Evolutionary conservation across 2,329 filamentous ascomycete genomes (phyloP), one percentile per base, ranked within the genome.

Genomic region (Epichloe gansuensis): DNA sequence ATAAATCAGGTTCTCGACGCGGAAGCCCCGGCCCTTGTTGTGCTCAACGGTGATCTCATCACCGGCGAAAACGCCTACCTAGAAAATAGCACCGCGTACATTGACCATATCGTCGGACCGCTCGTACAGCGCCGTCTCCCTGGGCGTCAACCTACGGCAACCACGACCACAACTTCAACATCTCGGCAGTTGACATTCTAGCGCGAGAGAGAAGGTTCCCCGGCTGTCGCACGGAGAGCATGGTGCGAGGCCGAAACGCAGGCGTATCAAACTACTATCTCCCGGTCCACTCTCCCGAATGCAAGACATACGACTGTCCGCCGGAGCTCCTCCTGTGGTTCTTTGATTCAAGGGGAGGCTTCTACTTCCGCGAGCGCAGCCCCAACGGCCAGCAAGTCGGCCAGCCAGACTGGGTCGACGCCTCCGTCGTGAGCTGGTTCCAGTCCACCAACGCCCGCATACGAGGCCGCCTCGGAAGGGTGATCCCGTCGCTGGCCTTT

Each of bases 111-210:
- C 9, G 77, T 84, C 1, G 65, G 60, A 2, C 82, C 81, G 0
- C 65, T 88, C 0, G 68, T 84, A 0, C 56, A 74, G 3, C 73
- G 75, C 15, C 69, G 70, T 7, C 60, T 84, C 0, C 71, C 72
- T 88, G 82, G 78, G 82, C 82, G 2, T 81, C 79, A 0, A 82
- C 82, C 0, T 87, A 87, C 55, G 84, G 84, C 0, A 87, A 87
- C 53, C 84, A 88, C 58, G 84, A 88, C 57, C 74, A 75, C 46
- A 67, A 77, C 38, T 76, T 70, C 60, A 83, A 84, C 55, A 64
- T 84, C 8, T 76, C 75, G 0, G 73, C 73, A 17, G 59, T 61
- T 34, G 55, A 60, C 3, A 71, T 75, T n/a, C 61, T 74, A 3
- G 63, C 57, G n/a, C 68, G 71, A 3, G 73, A 75, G 58, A 61